Evolutionary conservation across 768 basidiomycete species (phyloP).

Genomic region (Porphyrellus cyaneotinctus): DNA sequence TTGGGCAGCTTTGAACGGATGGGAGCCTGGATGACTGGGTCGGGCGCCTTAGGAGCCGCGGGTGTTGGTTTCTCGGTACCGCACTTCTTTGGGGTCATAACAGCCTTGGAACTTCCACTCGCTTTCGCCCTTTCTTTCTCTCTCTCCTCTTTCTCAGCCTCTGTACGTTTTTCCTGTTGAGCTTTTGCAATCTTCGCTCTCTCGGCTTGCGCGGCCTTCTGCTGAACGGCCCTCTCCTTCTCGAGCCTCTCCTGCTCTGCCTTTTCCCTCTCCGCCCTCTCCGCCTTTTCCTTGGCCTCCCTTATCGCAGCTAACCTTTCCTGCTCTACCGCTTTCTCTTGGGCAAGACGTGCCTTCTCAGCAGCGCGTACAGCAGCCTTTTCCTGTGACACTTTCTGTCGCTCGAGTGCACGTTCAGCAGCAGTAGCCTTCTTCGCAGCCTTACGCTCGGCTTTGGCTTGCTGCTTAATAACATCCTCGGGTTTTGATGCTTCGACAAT

Average conservation of each 20-base stretch:
- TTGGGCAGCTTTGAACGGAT: constrained; percentile 81
- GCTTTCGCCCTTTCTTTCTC: constrained; percentile 30
- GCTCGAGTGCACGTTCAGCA: constrained; percentile 57
- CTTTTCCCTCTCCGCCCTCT: constrained; percentile 34
- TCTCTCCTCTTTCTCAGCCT: constrained; percentile 29
- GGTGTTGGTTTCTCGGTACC: constrained; percentile 19
- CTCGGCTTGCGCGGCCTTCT: constrained; percentile 35
- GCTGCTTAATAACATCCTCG: constrained; percentile 38
- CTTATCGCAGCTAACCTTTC: constrained; percentile 41
- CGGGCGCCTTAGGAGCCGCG: constrained; percentile 21
- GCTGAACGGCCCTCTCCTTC: constrained; percentile 31
- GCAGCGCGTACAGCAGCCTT: constrained; percentile 49
- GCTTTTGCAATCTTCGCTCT: constrained; percentile 34
- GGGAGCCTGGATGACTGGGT: constrained; percentile 57
- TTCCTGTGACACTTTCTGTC: constrained; percentile 53
- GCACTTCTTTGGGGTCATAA: constrained; percentile 15
- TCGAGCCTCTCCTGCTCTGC: constrained; percentile 39
- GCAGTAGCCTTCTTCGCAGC: constrained; percentile 63
- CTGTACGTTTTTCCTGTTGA: constrained; percentile 30
- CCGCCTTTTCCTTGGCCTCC: constrained; percentile 37
- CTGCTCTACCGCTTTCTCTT: constrained; percentile 54
- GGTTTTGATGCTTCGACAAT: constrained; percentile 24
- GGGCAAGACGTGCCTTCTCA: constrained; percentile 50
- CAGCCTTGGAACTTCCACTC: constrained; percentile 24
- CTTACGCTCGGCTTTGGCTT: constrained; percentile 57